Base-by-base conservation (phyloP, 805 yeast genomes). In the Brettanomyces bruxellensis region DNA sequence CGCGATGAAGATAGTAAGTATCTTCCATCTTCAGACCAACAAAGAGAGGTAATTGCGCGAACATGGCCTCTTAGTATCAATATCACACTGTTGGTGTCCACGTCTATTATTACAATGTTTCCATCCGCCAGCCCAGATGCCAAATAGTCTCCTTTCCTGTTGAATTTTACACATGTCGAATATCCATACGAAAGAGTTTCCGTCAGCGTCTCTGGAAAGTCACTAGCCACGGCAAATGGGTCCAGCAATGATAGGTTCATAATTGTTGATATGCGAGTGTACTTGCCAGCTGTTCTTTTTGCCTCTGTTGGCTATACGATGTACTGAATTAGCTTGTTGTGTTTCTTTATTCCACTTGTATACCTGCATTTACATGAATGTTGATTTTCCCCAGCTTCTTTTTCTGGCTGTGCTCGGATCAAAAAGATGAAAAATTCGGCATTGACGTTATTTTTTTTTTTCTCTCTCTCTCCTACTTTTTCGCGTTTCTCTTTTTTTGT, bases 221-320 rank as follows among this genome's bases (percentile, higher is more conserved):
- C 98, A 57, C 87, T 88, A 22, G 95, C 83, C 23, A 91, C 89
- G 2, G 91, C 79, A 62, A 88, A 87, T 3, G 97, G 97, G 63
- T 90, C 98, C 52, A 86, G 77, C 24, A 91, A 71, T 8, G 93
- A 72, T 34, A 89, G 69, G 62, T 90, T 90, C 93, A 86, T 86
- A 5, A 38, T 11, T 11, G 11, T 32, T 32, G 2, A 32, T 11
- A 2, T 13, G 35, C 2, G 11, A 32, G 2, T 32, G n/a, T 32
- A 32, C 35, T 11, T 2, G 35, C 35, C 35, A 32, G 35, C n/a
- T 13, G 13, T 32, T 11, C 35, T 32, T 11, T 32, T 11, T 32
- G 11, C 13, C 35, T 11, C 2, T 32, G 35, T 32, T 32, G 2
- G 35, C 13, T 13, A 32, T 11, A 32, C 13, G 2, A 32, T 11